Base-by-base conservation (phyloP, 495 filamentous ascomycete species). In the Penicillium steckii region DNA sequence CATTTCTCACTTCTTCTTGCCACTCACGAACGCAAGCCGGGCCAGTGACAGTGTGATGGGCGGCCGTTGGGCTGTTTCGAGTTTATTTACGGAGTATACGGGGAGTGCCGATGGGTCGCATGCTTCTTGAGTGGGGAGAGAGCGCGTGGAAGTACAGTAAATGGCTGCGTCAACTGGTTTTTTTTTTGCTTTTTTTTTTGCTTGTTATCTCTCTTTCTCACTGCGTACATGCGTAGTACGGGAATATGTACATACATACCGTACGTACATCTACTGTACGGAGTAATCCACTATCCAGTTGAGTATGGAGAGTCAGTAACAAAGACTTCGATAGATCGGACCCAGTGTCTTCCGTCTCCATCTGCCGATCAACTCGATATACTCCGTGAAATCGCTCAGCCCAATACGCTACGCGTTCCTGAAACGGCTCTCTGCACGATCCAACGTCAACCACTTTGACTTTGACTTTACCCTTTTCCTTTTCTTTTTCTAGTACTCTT, bases 31-130 rank as follows among this genome's bases (percentile, higher is more conserved):
- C 49, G 32, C 43, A 47, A 18, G n/a, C 17, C 44, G 44, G 51
- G 26, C 24, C 38, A 44, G 25, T 13, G 35, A 50, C 30, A 52
- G 15, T 33, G 46, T 60, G 59, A 57, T 54, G 49, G 57, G 60
- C 55, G 61, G 50, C 67, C 68, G 67, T 73, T 74, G 71, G 73
- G 56, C 52, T 73, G 73, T 76, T 74, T 76, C 71, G 70, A 68
- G 70, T 76, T 75, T 68, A 72, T 71, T 69, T 65, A n/a, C n/a
- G n/a, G n/a, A n/a, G n/a, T n/a, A 51, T 52, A 66, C 46, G 63
- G 59, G 54, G 51, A n/a, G 13, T 15, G 4, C 15, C 33, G 33
- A 37, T 37, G 33, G 33, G 33, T 37, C 33, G 33, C 33, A 37
- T 37, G 33, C 33, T 37, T 37, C 33, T 15, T 37, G 8, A n/a